Evolutionary conservation across 2,329 filamentous ascomycete species (phyloP).

Genomic region (Ophiobolus disseminans): DNA sequence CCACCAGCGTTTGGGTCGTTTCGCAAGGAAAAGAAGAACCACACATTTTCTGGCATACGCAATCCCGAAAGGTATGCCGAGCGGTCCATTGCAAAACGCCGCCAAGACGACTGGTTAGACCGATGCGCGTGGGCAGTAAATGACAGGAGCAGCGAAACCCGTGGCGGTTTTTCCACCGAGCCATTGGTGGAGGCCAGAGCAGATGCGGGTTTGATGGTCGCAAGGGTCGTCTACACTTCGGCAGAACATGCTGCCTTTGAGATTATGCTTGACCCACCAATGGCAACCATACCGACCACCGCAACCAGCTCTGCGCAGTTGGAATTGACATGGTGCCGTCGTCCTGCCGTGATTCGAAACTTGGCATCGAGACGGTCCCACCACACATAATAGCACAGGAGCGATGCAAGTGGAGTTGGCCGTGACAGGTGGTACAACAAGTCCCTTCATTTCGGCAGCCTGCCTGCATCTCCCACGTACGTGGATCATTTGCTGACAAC

Average conservation of each 20-base stretch:
- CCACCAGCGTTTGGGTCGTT: constrained; percentile 44
- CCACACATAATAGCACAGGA: constrained; percentile 25
- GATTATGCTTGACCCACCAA: constrained; percentile 18
- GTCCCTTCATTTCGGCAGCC: constrained; percentile 49
- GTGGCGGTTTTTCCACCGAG: constrained; percentile 37
- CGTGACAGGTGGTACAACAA: constrained; percentile 40
- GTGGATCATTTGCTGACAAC: constrained; percentile 45
- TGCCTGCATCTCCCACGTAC: constrained; percentile 47
- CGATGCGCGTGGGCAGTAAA: constrained; percentile 35
- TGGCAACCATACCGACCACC: constrained; percentile 20
- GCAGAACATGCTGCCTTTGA: constrained; percentile 32
- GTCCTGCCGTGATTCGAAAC: constrained; percentile 19
- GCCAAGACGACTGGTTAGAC: constrained; percentile 41
- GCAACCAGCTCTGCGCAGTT: constrained; percentile 14
- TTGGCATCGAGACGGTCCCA: constrained; percentile 25
- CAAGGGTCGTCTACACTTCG: constrained; percentile 41
- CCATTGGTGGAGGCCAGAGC: constrained; percentile 32
- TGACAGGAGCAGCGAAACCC: constrained; percentile 45
- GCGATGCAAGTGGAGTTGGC: constrained; percentile 17
- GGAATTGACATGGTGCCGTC: constrained; percentile 25
- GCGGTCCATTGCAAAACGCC: constrained; percentile 39
- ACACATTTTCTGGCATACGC: constrained; percentile 27
- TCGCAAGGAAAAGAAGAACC: constrained; percentile 38
- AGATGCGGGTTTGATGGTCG: constrained; percentile 45
- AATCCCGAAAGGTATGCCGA: constrained; percentile 37